Base-by-base conservation (phyloP, 768 basidiomycete species). In the Mycena chlorophos region DNA sequence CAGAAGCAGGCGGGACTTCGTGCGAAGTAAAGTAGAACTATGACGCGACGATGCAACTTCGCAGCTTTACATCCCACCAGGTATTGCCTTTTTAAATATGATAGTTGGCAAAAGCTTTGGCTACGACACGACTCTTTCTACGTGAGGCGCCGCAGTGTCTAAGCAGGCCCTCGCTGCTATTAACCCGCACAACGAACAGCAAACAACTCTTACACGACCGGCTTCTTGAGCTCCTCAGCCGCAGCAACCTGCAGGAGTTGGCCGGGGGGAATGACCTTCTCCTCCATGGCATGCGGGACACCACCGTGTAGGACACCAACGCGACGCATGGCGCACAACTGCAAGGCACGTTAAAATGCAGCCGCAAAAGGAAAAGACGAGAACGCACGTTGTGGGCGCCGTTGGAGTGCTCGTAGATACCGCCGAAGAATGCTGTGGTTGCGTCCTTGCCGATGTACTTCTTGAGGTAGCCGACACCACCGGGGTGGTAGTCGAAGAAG, bases 371-470 rank as follows among this genome's bases (percentile, higher is more conserved):
- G n/a, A 10, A 37, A 42, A 22, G 40, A 20, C 14, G n/a, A 42
- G 22, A 14, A 42, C 40, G 22, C 8, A 42, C 40, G 65, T 93
- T 93, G 69, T 94, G 89, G 8, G 91, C 89, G 45, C 90, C 89
- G 67, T 93, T 94, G 27, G 88, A 91, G 66, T 93, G 91, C 63
- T 91, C 90, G 66, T 92, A 92, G 1, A 94, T 87, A 58, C 90
- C 91, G 61, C 94, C 94, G 65, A 96, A 95, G 80, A 98, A 98
- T 5, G 93, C 92, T 0, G 93, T 91, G 3, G 93, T 93, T 4
- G 91, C 94, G 65, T 97, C 94, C 69, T 85, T 90, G 56, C 94
- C 94, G 64, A 95, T 90, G 71, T 88, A 82, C 71, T 92, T 91
- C 64, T 86, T 83, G 56, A 98, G 75, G 27, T 94, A 75, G 67